Percentiles rank a stretch among this genome's conserved stretches.
Evolutionary conservation across 192 early-diverging fungal genomes (phyloP).

Genomic region (Coemansia asiatica): DNA sequence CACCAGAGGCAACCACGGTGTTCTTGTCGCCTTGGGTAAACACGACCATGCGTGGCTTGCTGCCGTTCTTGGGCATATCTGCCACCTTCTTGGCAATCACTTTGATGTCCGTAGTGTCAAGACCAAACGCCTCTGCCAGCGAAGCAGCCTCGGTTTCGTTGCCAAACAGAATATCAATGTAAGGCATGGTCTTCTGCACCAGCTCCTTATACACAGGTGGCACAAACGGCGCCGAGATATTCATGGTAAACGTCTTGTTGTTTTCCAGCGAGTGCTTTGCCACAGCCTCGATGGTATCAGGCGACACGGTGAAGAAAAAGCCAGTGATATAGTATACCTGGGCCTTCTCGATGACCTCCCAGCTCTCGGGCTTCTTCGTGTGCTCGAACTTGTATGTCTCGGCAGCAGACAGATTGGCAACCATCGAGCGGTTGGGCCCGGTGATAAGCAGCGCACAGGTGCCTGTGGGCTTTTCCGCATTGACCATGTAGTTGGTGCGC

Average conservation of each 20-base stretch:
- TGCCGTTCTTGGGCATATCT: constrained; percentile 77
- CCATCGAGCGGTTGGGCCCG: constrained; percentile 81
- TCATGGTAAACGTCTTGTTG: constrained; percentile 87
- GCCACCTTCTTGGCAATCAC: constrained; percentile 81
- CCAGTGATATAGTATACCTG: constrained; percentile 92
- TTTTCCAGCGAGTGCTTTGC: constrained; percentile 84
- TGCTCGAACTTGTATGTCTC: constrained; percentile 79
- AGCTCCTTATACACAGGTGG: constrained; percentile 88
- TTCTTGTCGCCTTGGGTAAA: constrained; percentile 74
- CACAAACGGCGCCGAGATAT: constrained; percentile 95
- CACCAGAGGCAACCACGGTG: constrained; percentile 62
- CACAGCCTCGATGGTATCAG: constrained; percentile 77
- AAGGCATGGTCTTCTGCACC: constrained; percentile 75
- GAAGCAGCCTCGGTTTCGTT: constrained; percentile 95
- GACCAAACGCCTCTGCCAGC: constrained; percentile 72
- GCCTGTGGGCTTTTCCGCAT: constrained; percentile 80
- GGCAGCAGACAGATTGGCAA: constrained; percentile 94
- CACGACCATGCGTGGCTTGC: constrained; percentile 80
- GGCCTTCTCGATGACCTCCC: constrained; percentile 83
- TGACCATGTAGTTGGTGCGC: constrained; percentile 83
- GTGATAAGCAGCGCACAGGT: constrained; percentile 96
- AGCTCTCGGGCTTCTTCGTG: constrained; percentile 71
- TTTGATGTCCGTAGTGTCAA: constrained; percentile 71
- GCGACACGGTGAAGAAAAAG: constrained; percentile 92
- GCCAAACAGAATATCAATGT: constrained; percentile 92